Base-by-base conservation (phyloP, 2,329 filamentous ascomycete species). In the Amylocarpus encephaloides region DNA sequence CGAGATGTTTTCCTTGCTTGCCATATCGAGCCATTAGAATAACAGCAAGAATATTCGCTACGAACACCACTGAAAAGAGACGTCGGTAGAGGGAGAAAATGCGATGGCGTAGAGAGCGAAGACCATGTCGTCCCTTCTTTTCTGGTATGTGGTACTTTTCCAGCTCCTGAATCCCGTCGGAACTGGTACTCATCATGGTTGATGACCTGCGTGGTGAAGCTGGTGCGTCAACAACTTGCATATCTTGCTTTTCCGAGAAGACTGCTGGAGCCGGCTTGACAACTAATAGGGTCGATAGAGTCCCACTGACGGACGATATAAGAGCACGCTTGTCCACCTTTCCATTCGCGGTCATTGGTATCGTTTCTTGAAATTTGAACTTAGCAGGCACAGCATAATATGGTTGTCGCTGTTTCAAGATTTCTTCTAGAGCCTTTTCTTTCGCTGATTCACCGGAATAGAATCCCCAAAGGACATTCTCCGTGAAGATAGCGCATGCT, bases 21-120 rank as follows among this genome's bases (percentile, higher is more conserved):
- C 36, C 32, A 11, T 36, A 59, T 32, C 67, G 52, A 19, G 61
- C 60, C 40, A 68, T 59, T 46, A 67, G 56, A 32, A 74, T 57
- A 48, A 77, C 52, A 69, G 59, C 47, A 13, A 43, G 39, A 46
- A 75, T 56, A 57, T 83, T 83, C 51, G 67, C 62, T 33, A 78
- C 56, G 51, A 75, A 73, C 26, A 79, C 68, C 9, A 80, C 43
- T 39, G 74, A 75, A 64, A 82, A 81, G 3, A 82, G 70, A 5
- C 74, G 71, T 29, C 79, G 73, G 59, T 82, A 82, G 18, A 75
- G 68, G 47, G 75, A 76, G 59, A 79, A 70, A 49, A 78, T 63
- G 26, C 52, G 39, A 38, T 66, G 57, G 5, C 64, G 55, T 13
- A 66, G 40, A 42, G 63, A 56, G 35, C 63, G 59, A 16, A 61